Percentiles rank a stretch among this genome's conserved stretches.
phyloP scores from a whole-genome alignment of 164 flowering plant species.

The Paratinospora sagittata region DNA sequence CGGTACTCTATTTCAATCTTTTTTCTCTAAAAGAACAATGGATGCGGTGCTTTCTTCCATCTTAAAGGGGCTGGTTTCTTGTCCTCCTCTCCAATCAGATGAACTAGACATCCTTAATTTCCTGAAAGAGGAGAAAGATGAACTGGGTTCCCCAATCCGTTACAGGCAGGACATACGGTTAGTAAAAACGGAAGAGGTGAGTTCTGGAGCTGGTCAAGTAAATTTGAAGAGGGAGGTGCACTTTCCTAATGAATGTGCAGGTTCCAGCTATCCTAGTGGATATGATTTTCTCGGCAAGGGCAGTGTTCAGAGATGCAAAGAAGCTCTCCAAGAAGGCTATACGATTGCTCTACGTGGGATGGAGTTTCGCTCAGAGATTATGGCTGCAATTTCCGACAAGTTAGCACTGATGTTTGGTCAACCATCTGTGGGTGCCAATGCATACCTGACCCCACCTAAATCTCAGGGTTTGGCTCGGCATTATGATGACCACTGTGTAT shows the following conservation, averaged over 20 bases:
- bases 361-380: slow-evolving; percentile 51
- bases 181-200: slow-evolving; percentile 34
- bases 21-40: slow-evolving; percentile 21
- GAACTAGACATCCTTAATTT: slow-evolving; percentile 50
- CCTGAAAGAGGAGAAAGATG: slow-evolving; percentile 39
- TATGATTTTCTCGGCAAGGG: slow-evolving; percentile 16
- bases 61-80: slow-evolving; percentile 45
- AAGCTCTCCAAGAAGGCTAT: slow-evolving; percentile 56
- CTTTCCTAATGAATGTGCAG: slow-evolving; percentile 25
- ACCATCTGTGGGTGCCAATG: slow-evolving; percentile 71
- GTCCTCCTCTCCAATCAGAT: slow-evolving; percentile 64
- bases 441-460: slow-evolving; percentile 68
- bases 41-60: slow-evolving; percentile 34
- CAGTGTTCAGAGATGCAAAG: slow-evolving; percentile 40
- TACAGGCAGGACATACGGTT: slow-evolving; percentile 68
- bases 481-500: slow-evolving; percentile 80
- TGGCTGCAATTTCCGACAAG: slow-evolving; percentile 51
- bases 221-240: slow-evolving; percentile 41
- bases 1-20: slow-evolving; percentile 23
- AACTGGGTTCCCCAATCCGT: slow-evolving; percentile 46
- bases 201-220: neutral
- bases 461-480: slow-evolving; percentile 77
- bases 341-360: slow-evolving; percentile 73
- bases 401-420: slow-evolving; percentile 67
- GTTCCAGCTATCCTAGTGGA: slow-evolving; percentile 12